Percentiles rank a stretch among this genome's conserved stretches.
Evolutionary conservation across 768 basidiomycete genomes (phyloP).

Genomic region (Hygrophoropsis aurantiaca): DNA sequence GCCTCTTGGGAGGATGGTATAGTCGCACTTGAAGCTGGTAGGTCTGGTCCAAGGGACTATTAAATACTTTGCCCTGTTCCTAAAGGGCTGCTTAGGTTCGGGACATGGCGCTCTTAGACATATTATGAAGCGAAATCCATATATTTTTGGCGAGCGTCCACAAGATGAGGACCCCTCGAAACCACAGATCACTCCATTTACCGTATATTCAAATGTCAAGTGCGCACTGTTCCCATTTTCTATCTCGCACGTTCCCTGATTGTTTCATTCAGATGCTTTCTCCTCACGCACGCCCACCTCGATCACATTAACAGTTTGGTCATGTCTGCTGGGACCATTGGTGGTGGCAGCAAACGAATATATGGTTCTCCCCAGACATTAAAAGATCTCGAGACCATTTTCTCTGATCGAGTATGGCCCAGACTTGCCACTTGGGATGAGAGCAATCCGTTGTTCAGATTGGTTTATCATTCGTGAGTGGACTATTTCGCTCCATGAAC

Average conservation of each 20-base stretch:
- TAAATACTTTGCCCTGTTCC: not conserved
- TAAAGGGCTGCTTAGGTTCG: constrained; percentile 56
- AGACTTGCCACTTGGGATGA: constrained; percentile 76
- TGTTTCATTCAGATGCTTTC: constrained; percentile 58
- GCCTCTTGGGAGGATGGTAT: constrained; percentile 78
- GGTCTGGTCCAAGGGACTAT: constrained; percentile 11
- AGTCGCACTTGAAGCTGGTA: constrained; percentile 86
- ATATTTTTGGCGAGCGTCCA: constrained; percentile 44
- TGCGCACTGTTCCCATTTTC: constrained; percentile 10
- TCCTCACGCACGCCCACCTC: constrained; percentile 87
- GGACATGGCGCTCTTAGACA: constrained; percentile 75
- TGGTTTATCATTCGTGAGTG: constrained; percentile 66
- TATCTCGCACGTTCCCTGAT: not conserved
- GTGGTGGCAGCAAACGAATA: constrained; percentile 61
- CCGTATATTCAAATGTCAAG: constrained; percentile 34
- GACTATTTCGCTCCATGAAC: constrained; percentile 5
- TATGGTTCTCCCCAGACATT: constrained; percentile 62
- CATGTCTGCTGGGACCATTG: constrained; percentile 77
- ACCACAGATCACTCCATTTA: constrained; percentile 18
- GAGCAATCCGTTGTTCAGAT: constrained; percentile 54
- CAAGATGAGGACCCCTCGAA: constrained; percentile 11
- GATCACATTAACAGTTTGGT: constrained; percentile 87
- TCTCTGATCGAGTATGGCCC: constrained; percentile 84
- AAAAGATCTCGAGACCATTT: constrained; percentile 66
- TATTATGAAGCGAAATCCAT: constrained; percentile 56